These are phyloP conservation scores for Speleostelium caveatum DNA, from an alignment of 78 protist genomes.

Conservation along the genomic window DNA sequence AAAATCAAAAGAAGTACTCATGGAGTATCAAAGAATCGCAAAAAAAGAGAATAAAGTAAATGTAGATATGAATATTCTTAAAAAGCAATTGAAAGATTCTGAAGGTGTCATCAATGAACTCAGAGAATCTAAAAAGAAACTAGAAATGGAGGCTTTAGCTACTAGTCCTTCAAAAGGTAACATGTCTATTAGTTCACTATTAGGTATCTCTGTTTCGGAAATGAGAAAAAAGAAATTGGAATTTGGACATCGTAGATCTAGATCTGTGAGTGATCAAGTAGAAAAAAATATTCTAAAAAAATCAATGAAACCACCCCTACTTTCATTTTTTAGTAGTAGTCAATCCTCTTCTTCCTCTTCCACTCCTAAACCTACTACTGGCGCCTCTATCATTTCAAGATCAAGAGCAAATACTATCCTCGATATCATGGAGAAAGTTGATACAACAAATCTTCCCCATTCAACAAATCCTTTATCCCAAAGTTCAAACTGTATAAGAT, in stretches of 20 bases:
- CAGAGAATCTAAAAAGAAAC: slow-evolving; percentile 58
- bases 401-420: background rate
- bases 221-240: slow-evolving; percentile 72
- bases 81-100: slow-evolving; percentile 52
- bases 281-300: slow-evolving; percentile 62
- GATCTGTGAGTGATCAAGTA: slow-evolving; percentile 66
- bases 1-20: slow-evolving; percentile 60
- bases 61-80: slow-evolving; percentile 34
- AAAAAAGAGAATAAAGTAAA: slow-evolving; percentile 12
- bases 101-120: slow-evolving; percentile 57
- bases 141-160: slow-evolving; percentile 66
- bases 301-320: slow-evolving; percentile 2
- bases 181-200: slow-evolving; percentile 18
- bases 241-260: slow-evolving; percentile 69
- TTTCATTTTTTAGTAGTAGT: background rate
- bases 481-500: background rate
- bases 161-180: slow-evolving; percentile 18
- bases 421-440: slow-evolving; percentile 2
- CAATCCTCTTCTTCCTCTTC: background rate
- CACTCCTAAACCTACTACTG: background rate
- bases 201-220: slow-evolving; percentile 49
- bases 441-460: background rate
- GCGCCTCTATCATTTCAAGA: background rate
- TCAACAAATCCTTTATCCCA: background rate
- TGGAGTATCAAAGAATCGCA: slow-evolving; percentile 63